These are phyloP conservation scores for Fusarium austroafricanum DNA, from an alignment of 2,329 filamentous ascomycete genomes.

Conservation along the genomic window DNA sequence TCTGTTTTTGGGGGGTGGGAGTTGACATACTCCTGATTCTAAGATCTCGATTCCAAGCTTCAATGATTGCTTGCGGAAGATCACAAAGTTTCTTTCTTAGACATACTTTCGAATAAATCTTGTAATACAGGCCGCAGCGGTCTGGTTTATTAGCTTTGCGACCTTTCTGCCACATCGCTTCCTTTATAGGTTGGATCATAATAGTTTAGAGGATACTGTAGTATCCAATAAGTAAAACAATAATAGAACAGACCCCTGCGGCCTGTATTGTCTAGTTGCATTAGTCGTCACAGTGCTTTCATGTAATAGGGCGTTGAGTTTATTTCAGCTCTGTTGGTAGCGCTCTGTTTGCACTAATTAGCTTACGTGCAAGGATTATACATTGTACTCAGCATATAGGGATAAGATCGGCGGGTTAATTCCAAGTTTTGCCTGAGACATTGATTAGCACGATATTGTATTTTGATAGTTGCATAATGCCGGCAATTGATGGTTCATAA, in stretches of 20 bases:
- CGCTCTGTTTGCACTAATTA: background rate
- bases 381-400: no score
- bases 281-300: rapidly evolving
- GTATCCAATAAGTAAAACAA: no score
- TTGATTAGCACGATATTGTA: background rate
- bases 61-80: background rate
- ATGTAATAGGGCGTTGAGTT: no score
- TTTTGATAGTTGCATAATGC: background rate
- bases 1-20: no score
- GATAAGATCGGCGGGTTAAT: background rate
- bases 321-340: background rate
- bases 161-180: no score
- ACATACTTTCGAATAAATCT: background rate
- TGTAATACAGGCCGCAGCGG: no score
- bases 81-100: background rate
- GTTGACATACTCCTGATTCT: no score
- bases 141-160: no score
- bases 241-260: no score
- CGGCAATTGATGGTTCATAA: background rate
- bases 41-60: background rate
- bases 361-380: background rate
- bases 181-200: no score
- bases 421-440: background rate
- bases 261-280: rapidly evolving
- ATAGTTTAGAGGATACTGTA: background rate